Conservation (phyloP, 176 grass and related monocot species). For the Poa annua region DNA sequence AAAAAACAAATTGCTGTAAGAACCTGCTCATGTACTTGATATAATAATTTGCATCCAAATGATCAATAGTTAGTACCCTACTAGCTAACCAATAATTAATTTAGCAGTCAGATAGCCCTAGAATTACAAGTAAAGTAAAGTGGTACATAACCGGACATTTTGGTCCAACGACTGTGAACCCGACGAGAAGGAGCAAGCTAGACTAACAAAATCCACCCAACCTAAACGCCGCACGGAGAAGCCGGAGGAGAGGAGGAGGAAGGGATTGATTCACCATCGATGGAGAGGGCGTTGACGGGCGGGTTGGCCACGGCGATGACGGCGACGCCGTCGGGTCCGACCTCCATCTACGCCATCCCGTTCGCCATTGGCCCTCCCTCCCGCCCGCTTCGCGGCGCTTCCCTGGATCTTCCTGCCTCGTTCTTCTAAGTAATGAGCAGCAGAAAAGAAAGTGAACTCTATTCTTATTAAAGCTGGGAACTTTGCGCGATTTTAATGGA, state of each 20-base stretch:
- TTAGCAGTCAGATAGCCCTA: background rate
- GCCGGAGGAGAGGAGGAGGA: background rate
- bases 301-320: slow-evolving; percentile 82
- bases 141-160: too few species aligned
- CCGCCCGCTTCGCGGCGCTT: background rate
- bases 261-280: slow-evolving; percentile 51
- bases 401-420: background rate
- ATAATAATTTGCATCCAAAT: background rate
- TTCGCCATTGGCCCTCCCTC: slow-evolving; percentile 49
- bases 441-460: too few species aligned
- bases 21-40: background rate
- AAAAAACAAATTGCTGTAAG: background rate
- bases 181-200: background rate
- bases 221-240: background rate
- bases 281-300: slow-evolving; percentile 78
- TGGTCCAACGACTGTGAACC: background rate
- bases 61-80: background rate
- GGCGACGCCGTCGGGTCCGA: slow-evolving; percentile 80
- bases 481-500: background rate
- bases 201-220: background rate
- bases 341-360: slow-evolving; percentile 65
- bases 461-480: too few species aligned
- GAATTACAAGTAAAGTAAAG: background rate
- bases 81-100: background rate
- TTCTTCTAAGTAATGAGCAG: too few species aligned